These are phyloP conservation scores for Lonicera japonica DNA, from an alignment of 129 eudicot species.

Conservation along the genomic window DNA sequence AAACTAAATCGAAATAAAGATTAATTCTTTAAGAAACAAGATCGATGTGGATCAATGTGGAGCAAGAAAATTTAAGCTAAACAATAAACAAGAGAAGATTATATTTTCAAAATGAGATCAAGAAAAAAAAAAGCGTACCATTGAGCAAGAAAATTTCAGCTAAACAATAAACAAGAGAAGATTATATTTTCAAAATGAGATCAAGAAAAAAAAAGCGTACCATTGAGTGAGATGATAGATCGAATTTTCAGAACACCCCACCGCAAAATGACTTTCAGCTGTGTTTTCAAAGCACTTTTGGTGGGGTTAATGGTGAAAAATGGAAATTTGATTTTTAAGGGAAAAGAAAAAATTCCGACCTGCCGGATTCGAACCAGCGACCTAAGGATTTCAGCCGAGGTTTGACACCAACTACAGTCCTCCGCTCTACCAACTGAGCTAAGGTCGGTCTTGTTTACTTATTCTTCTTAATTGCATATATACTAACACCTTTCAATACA, in stretches of 20 bases:
- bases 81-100: too few relatives aligned
- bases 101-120: background rate
- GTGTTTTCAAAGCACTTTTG: background rate
- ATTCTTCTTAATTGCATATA: too few relatives aligned
- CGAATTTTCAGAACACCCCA: background rate
- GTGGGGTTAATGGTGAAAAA: too few relatives aligned
- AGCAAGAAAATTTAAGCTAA: too few relatives aligned
- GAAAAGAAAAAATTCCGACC: conserved; percentile 23
- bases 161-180: too few relatives aligned
- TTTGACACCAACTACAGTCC: conserved; percentile 48
- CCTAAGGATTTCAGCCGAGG: conserved; percentile 34
- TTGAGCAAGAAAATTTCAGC: too few relatives aligned
- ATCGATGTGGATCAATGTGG: too few relatives aligned
- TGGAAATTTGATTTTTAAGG: background rate
- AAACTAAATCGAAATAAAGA: too few relatives aligned
- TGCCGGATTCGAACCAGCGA: conserved; percentile 75
- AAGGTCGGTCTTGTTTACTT: conserved; percentile 73
- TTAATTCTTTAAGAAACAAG: too few relatives aligned
- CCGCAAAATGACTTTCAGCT: background rate
- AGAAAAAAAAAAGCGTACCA: background rate
- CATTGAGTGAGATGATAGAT: background rate
- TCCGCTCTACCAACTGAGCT: conserved; percentile 97
- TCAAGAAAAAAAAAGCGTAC: background rate
- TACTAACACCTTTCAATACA: too few relatives aligned
- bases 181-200: background rate